phyloP scores from a whole-genome alignment of 2,329 filamentous ascomycete genomes.

The Lasiodiplodia theobromae region DNA sequence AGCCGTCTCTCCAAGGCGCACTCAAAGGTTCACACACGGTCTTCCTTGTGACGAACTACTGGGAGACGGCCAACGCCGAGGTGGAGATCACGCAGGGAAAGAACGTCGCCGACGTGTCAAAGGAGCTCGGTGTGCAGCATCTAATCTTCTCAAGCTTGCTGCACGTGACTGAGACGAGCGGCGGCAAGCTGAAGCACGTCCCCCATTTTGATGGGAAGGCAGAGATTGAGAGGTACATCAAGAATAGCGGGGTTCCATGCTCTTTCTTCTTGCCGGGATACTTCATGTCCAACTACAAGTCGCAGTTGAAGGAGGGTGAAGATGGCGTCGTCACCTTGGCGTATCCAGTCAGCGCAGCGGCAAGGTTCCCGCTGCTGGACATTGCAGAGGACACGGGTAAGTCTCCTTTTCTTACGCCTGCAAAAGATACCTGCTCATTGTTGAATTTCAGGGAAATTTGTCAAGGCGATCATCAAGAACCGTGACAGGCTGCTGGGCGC shows the following conservation, averaged over 20 bases:
- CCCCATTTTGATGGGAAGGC: slow-evolving; percentile 51
- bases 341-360: slow-evolving; percentile 19
- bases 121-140: slow-evolving; percentile 44
- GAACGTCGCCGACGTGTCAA: slow-evolving; percentile 43
- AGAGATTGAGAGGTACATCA: slow-evolving; percentile 43
- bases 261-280: slow-evolving; percentile 36
- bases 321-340: slow-evolving; percentile 29
- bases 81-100: slow-evolving; percentile 43
- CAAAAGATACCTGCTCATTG: not conserved
- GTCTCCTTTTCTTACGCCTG: not conserved
- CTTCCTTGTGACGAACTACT: slow-evolving; percentile 41
- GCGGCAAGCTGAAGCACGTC: slow-evolving; percentile 41
- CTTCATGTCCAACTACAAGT: slow-evolving; percentile 35
- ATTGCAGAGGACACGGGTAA: slow-evolving; percentile 32
- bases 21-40: slow-evolving; percentile 37
- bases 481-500: slow-evolving; percentile 52
- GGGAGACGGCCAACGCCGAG: slow-evolving; percentile 33
- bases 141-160: slow-evolving; percentile 49
- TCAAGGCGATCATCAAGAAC: slow-evolving; percentile 40
- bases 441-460: slow-evolving; percentile 11
- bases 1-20: slow-evolving; percentile 35
- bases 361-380: slow-evolving; percentile 32
- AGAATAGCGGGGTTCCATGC: slow-evolving; percentile 30
- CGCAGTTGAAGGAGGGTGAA: not conserved
- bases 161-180: slow-evolving; percentile 37